These are phyloP conservation scores for Fusarium papillatum DNA, from an alignment of 2,329 filamentous ascomycete genomes.

Conservation along the genomic window DNA sequence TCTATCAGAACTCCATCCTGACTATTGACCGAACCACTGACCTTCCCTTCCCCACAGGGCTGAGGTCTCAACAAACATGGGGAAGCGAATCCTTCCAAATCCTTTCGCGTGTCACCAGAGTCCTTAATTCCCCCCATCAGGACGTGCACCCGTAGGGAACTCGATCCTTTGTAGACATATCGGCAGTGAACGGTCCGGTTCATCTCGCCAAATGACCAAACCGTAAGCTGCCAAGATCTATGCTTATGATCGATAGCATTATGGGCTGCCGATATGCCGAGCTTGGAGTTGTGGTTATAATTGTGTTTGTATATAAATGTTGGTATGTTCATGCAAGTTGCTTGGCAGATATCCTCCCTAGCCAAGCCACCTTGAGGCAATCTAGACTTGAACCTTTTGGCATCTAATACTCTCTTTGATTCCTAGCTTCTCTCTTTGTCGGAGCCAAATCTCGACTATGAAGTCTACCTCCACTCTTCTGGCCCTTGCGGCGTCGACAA, in stretches of 20 bases:
- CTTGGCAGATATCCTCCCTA: background rate
- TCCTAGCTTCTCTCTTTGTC: background rate
- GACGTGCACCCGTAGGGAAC: background rate
- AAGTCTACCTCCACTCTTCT: constrained; percentile 7
- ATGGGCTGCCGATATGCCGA: background rate
- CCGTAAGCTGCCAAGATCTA: background rate
- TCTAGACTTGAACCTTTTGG: background rate
- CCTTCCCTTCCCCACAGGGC: background rate
- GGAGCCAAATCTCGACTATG: background rate
- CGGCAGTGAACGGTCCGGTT: background rate
- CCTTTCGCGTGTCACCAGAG: background rate
- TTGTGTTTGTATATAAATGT: background rate
- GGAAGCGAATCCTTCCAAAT: background rate
- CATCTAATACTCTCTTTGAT: background rate
- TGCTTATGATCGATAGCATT: background rate
- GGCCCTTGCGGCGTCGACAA: background rate
- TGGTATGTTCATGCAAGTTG: background rate
- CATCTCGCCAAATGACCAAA: background rate
- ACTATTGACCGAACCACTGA: background rate
- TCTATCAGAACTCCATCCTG: background rate
- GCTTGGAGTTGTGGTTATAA: background rate
- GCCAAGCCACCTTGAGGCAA: background rate
- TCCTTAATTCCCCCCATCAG: background rate
- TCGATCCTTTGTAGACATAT: background rate
- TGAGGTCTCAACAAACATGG: background rate